Evolutionary conservation across 345 rosid genomes (phyloP).

Genomic region (Adansonia digitata): DNA sequence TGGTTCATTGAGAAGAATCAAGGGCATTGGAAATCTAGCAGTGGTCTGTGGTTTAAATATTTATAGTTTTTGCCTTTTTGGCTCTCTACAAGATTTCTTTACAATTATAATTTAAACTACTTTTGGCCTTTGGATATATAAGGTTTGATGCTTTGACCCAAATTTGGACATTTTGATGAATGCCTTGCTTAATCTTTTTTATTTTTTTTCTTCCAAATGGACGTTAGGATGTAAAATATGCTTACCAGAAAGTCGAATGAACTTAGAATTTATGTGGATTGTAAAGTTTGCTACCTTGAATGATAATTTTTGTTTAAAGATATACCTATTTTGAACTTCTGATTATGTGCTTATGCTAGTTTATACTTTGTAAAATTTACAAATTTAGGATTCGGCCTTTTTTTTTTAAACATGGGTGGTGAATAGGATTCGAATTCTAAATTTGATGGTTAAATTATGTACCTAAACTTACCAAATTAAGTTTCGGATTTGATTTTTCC

Average conservation of each 20-base stretch:
- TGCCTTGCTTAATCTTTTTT: background rate
- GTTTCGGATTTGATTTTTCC: too few species aligned
- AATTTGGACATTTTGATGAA: background rate
- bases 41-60: constrained; percentile 4
- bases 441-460: too few species aligned
- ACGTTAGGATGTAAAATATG: background rate
- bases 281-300: background rate
- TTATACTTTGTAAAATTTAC: too few species aligned
- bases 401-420: too few species aligned
- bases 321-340: too few species aligned
- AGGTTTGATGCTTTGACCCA: background rate
- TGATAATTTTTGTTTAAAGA: too few species aligned
- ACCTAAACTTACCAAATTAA: too few species aligned
- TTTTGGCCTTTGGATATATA: background rate
- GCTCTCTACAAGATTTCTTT: background rate
- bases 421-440: too few species aligned
- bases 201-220: background rate
- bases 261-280: background rate
- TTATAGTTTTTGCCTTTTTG: constrained; percentile 1
- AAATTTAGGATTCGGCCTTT: too few species aligned
- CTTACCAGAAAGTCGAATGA: background rate
- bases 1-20: too few species aligned
- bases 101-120: background rate
- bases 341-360: too few species aligned
- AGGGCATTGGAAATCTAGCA: background rate